phyloP scores from a whole-genome alignment of 306 rosid species.

The Trifolium repens region DNA sequence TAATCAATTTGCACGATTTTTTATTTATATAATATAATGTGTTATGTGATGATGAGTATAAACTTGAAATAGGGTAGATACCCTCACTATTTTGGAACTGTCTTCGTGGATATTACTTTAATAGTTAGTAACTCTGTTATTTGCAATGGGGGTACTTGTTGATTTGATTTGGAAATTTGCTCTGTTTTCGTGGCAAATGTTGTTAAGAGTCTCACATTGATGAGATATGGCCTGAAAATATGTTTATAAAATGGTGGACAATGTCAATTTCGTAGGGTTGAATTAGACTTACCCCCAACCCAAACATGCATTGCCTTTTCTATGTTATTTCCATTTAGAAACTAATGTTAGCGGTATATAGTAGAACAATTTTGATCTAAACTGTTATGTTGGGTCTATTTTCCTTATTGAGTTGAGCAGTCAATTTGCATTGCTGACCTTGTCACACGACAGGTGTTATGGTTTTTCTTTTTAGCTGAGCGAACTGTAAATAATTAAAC shows the following conservation, averaged over 20 bases:
- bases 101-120: conserved; percentile 3
- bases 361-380: conserved; percentile 3
- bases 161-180: neutral
- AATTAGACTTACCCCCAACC: neutral
- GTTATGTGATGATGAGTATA: neutral
- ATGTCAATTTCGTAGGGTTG: neutral
- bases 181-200: neutral
- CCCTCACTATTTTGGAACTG: conserved; percentile 2
- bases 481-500: conserved; percentile 13
- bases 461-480: neutral
- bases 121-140: conserved; percentile 3
- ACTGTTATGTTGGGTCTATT: neutral
- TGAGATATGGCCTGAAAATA: neutral
- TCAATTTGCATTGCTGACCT: neutral
- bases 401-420: conserved; percentile 8
- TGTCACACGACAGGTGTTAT: neutral
- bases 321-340: neutral
- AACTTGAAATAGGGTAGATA: neutral
- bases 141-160: conserved; percentile 23
- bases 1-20: conserved; percentile 38
- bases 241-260: neutral
- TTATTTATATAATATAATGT: neutral
- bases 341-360: neutral
- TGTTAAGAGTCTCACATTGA: neutral
- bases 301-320: conserved; percentile 13